Conservation (phyloP, 805 yeast genomes). For the Candida insectorum region DNA sequence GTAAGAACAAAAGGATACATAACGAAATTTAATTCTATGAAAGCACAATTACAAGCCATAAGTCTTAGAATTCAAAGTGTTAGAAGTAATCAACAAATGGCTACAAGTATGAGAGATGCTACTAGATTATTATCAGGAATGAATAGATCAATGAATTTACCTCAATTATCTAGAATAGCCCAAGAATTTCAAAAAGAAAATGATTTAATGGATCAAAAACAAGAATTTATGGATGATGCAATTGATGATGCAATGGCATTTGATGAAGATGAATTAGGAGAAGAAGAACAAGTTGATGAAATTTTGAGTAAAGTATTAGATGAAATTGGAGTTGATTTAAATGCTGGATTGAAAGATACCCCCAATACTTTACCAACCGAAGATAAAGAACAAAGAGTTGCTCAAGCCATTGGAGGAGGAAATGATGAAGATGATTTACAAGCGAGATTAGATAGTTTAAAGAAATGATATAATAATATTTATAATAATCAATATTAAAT, state of each 20-base stretch:
- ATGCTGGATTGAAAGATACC: slow-evolving; percentile 44
- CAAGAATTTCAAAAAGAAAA: slow-evolving; percentile 94
- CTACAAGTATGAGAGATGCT: slow-evolving; percentile 91
- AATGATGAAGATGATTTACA: slow-evolving; percentile 79
- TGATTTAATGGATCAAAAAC: slow-evolving; percentile 97
- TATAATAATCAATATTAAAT: slow-evolving; percentile 16
- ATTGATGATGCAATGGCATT: slow-evolving; percentile 95
- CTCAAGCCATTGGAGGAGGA: slow-evolving; percentile 51
- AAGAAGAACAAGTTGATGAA: slow-evolving; percentile 87
- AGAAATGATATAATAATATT: slow-evolving; percentile 37
- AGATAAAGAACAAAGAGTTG: slow-evolving; percentile 35
- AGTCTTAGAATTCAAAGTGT: slow-evolving; percentile 89
- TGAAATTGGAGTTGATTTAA: slow-evolving; percentile 90
- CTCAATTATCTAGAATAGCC: slow-evolving; percentile 82
- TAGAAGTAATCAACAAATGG: slow-evolving; percentile 92
- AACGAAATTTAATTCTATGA: slow-evolving; percentile 88
- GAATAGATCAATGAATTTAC: slow-evolving; percentile 88
- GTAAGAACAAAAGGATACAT: slow-evolving; percentile 83
- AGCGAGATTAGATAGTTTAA: slow-evolving; percentile 80
- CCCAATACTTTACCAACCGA: slow-evolving; percentile 44
- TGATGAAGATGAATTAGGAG: slow-evolving; percentile 68
- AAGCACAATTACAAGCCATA: slow-evolving; percentile 93
- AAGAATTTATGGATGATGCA: slow-evolving; percentile 98
- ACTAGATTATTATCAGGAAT: slow-evolving; percentile 78
- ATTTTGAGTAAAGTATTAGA: slow-evolving; percentile 89